Conservation (phyloP, 2,329 filamentous ascomycete genomes). For the Penicillium brasilianum region DNA sequence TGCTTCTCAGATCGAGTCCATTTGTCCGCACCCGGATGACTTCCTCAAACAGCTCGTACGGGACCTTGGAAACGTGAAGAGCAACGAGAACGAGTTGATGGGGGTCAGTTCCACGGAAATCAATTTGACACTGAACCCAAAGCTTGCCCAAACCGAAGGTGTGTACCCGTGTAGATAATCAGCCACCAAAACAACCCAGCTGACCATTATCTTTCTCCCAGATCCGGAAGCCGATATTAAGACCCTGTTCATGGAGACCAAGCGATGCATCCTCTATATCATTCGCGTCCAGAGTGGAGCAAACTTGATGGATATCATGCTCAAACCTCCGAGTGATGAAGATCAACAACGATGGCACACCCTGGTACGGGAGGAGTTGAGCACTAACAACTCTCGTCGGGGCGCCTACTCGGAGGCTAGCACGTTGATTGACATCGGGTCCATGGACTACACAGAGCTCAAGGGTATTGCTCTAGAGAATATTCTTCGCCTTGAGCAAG, state of each 20-base stretch:
- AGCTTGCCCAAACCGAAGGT: slow-evolving; percentile 82
- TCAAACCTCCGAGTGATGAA: slow-evolving; percentile 83
- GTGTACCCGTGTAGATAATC: slow-evolving; percentile 27
- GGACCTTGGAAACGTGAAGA: slow-evolving; percentile 94
- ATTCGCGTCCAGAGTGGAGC: slow-evolving; percentile 92
- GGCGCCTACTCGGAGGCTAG: slow-evolving; percentile 90
- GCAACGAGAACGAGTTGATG: slow-evolving; percentile 90
- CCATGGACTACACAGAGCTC: slow-evolving; percentile 87
- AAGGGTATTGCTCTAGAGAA: slow-evolving; percentile 95
- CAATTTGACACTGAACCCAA: slow-evolving; percentile 85
- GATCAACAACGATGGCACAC: slow-evolving; percentile 88
- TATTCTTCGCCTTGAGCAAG: slow-evolving; percentile 83
- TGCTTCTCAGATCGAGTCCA: slow-evolving; percentile 73
- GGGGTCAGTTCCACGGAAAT: slow-evolving; percentile 87
- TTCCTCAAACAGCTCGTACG: slow-evolving; percentile 88
- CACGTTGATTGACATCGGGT: slow-evolving; percentile 81
- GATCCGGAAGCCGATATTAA: slow-evolving; percentile 94
- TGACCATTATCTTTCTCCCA: slow-evolving; percentile 11
- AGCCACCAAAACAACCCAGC: not conserved
- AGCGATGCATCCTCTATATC: slow-evolving; percentile 95
- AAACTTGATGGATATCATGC: slow-evolving; percentile 93
- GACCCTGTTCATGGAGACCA: slow-evolving; percentile 95
- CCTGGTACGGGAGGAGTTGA: slow-evolving; percentile 81
- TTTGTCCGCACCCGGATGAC: slow-evolving; percentile 84
- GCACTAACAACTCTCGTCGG: slow-evolving; percentile 68